Conservation (phyloP, 1,139 yeast species). For the Torulaspora pretoriensis region DNA sequence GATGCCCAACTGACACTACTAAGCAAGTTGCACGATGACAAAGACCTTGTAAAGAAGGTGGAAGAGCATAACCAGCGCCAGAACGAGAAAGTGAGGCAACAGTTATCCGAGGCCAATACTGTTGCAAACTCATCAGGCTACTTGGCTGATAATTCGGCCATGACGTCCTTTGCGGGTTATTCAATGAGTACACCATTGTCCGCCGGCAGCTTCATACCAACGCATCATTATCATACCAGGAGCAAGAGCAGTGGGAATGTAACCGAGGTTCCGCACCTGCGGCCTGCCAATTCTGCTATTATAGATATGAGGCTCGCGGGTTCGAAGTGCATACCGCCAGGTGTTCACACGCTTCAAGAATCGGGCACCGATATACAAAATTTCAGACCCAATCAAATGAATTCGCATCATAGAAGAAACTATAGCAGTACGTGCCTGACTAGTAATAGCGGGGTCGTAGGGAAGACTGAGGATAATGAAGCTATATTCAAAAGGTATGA, state of each 20-base stretch:
- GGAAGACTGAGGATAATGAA: slow-evolving; percentile 35
- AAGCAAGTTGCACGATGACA: slow-evolving; percentile 50
- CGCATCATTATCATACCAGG: slow-evolving; percentile 33
- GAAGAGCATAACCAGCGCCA: slow-evolving; percentile 26
- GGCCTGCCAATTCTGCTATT: slow-evolving; percentile 24
- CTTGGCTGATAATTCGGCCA: slow-evolving; percentile 7
- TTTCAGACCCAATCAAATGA: slow-evolving; percentile 27
- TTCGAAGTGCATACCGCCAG: slow-evolving; percentile 15
- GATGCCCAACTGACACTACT: slow-evolving; percentile 56
- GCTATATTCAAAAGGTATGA: slow-evolving; percentile 70
- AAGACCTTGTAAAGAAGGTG: slow-evolving; percentile 28
- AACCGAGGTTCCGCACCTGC: slow-evolving; percentile 20
- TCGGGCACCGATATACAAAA: slow-evolving; percentile 11
- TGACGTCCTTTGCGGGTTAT: slow-evolving; percentile 6
- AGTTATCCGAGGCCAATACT: slow-evolving; percentile 9
- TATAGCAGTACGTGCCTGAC: slow-evolving; percentile 36
- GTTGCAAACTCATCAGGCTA: slow-evolving; percentile 9
- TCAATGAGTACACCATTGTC: slow-evolving; percentile 11
- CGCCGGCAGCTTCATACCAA: slow-evolving; percentile 14
- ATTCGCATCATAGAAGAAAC: slow-evolving; percentile 37
- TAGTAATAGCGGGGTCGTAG: slow-evolving; percentile 36
- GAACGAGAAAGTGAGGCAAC: slow-evolving; percentile 18
- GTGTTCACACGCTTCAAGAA: background rate
- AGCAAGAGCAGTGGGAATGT: slow-evolving; percentile 32
- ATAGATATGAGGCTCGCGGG: slow-evolving; percentile 22